Conservation (phyloP, 2,329 filamentous ascomycete species). For the Hypocrella siamensis region DNA sequence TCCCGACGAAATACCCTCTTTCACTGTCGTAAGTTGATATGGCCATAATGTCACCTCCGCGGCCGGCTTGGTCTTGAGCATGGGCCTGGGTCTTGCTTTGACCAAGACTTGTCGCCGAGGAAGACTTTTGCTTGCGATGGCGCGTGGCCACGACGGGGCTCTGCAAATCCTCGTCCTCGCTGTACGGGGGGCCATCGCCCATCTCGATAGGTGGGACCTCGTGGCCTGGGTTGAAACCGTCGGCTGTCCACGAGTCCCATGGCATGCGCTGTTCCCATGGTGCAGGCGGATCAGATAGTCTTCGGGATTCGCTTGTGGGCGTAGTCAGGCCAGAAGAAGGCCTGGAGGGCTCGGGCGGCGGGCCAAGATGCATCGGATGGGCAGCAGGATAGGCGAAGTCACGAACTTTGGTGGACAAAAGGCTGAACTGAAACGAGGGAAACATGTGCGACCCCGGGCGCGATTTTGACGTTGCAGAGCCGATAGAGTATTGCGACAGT, state of each 20-base stretch:
- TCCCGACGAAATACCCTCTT: slow-evolving; percentile 50
- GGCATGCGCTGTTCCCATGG: slow-evolving; percentile 56
- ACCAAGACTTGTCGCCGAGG: slow-evolving; percentile 29
- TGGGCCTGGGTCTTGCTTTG: too few relatives aligned
- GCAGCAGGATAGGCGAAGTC: slow-evolving; percentile 82
- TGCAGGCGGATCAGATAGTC: slow-evolving; percentile 68
- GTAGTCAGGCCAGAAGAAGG: slow-evolving; percentile 72
- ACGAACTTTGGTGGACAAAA: slow-evolving; percentile 78
- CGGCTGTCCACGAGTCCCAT: slow-evolving; percentile 40
- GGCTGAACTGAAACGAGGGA: slow-evolving; percentile 68
- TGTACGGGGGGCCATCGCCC: slow-evolving; percentile 80
- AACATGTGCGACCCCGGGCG: slow-evolving; percentile 71
- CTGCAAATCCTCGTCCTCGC: slow-evolving; percentile 87
- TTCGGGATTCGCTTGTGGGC: slow-evolving; percentile 62
- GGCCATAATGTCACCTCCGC: slow-evolving; percentile 27
- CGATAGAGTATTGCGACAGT: slow-evolving; percentile 67
- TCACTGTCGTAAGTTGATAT: slow-evolving; percentile 39
- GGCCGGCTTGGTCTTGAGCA: slow-evolving; percentile 28
- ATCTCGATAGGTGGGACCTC: slow-evolving; percentile 73
- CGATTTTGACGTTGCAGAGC: slow-evolving; percentile 54
- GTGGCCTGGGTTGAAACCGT: slow-evolving; percentile 43
- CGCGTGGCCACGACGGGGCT: slow-evolving; percentile 76
- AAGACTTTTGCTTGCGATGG: slow-evolving; percentile 74
- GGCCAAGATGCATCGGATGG: slow-evolving; percentile 86
- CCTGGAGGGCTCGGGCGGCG: slow-evolving; percentile 56